These are phyloP conservation scores for Termitomyces eurrhizus DNA, from an alignment of 768 basidiomycete species.

Conservation along the genomic window DNA sequence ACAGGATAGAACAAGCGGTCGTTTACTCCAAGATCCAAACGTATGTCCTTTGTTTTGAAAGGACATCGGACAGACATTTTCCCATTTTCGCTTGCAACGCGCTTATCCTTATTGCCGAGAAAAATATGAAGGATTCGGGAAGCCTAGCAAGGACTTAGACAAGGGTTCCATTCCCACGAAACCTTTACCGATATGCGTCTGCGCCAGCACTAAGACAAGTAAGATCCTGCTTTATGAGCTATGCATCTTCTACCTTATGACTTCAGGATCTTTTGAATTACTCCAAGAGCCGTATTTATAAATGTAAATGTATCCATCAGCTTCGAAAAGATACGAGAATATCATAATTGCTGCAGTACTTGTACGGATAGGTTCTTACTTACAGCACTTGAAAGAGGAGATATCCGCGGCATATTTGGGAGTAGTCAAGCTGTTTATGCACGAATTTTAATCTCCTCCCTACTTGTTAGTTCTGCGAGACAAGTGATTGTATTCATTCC, in stretches of 20 bases:
- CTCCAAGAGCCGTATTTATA: neutral
- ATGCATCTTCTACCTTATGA: neutral
- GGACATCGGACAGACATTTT: conserved; percentile 15
- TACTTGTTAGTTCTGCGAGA: no score
- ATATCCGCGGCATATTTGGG: neutral
- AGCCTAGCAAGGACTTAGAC: neutral
- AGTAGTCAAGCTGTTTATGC: neutral
- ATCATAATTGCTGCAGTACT: neutral
- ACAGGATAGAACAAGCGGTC: conserved; percentile 27
- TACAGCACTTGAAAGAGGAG: neutral
- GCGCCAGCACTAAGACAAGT: neutral
- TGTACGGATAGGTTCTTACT: neutral
- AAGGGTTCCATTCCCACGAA: neutral
- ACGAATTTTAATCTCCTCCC: neutral
- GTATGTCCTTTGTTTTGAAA: conserved; percentile 13
- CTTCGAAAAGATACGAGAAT: neutral
- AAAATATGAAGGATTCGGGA: neutral
- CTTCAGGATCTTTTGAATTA: neutral
- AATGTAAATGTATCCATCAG: neutral
- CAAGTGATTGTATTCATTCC: no score
- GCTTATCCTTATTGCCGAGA: neutral
- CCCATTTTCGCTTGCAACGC: neutral
- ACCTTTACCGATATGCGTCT: neutral
- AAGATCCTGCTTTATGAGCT: neutral
- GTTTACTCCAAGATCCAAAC: conserved; percentile 11